Evolutionary conservation across 2,329 filamentous ascomycete species (phyloP).

Genomic region (Xylaria digitata): DNA sequence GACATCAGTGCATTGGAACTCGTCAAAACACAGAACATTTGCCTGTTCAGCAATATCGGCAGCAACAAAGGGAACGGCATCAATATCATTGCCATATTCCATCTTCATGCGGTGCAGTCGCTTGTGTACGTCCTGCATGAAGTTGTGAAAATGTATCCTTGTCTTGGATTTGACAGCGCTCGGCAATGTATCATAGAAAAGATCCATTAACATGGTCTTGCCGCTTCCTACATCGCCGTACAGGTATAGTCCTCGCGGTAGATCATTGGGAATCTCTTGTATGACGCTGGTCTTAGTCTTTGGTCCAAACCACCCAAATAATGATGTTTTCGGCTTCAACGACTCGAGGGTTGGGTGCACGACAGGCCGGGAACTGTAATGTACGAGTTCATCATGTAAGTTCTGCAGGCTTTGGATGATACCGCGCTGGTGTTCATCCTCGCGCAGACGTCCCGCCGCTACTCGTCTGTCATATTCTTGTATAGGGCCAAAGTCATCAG

Average conservation of each 20-base stretch:
- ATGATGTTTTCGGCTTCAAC: slow-evolving; percentile 66
- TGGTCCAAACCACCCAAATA: slow-evolving; percentile 71
- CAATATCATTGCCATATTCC: slow-evolving; percentile 86
- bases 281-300: slow-evolving; percentile 55
- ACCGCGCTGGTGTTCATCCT: slow-evolving; percentile 91
- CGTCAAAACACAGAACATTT: slow-evolving; percentile 94
- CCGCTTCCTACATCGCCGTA: slow-evolving; percentile 97
- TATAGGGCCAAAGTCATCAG: slow-evolving; percentile 73
- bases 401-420: slow-evolving; percentile 92
- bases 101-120: slow-evolving; percentile 91
- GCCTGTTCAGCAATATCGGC: slow-evolving; percentile 90
- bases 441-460: slow-evolving; percentile 75
- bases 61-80: slow-evolving; percentile 90
- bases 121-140: slow-evolving; percentile 98
- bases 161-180: slow-evolving; percentile 82
- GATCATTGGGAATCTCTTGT: slow-evolving; percentile 71
- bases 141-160: slow-evolving; percentile 98
- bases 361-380: slow-evolving; percentile 79
- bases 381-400: slow-evolving; percentile 82
- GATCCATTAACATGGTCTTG: slow-evolving; percentile 99
- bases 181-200: slow-evolving; percentile 95
- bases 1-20: slow-evolving; percentile 98
- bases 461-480: slow-evolving; percentile 90
- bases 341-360: slow-evolving; percentile 81
- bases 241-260: slow-evolving; percentile 92